Evolutionary conservation across 345 rosid genomes (phyloP).

Genomic region (Trapa bicornis): DNA sequence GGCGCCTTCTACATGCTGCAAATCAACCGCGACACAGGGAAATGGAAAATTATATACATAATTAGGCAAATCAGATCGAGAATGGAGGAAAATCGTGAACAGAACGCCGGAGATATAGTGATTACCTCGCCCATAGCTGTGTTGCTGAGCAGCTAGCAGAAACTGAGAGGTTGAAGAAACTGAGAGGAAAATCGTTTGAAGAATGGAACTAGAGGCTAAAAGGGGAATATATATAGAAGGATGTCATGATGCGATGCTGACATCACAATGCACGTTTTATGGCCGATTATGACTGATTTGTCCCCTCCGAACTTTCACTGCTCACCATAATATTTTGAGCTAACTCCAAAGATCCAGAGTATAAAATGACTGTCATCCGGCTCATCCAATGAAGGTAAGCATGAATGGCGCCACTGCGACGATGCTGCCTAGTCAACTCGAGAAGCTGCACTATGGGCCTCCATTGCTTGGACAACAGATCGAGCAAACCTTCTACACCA

Average conservation of each 20-base stretch:
- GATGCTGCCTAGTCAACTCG: not conserved
- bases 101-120: not conserved
- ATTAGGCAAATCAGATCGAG: not conserved
- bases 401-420: too few species aligned
- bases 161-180: not conserved
- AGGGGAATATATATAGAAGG: constrained; percentile 1
- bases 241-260: not conserved
- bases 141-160: not conserved
- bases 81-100: not conserved
- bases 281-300: not conserved
- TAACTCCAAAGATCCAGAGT: too few species aligned
- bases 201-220: constrained; percentile 6
- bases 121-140: constrained; percentile 22
- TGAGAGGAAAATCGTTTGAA: not conserved
- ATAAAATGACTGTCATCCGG: too few species aligned
- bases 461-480: not conserved
- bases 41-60: not conserved
- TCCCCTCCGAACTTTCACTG: too few species aligned
- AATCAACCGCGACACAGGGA: not conserved
- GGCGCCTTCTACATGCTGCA: constrained; percentile 2
- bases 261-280: not conserved
- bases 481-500: not conserved
- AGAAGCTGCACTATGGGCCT: not conserved
- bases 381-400: not conserved
- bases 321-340: too few species aligned